Percentiles rank a stretch among this genome's conserved stretches.
Conservation (phyloP, 371 early-diverging fungal species). For the Mucor indicus region DNA sequence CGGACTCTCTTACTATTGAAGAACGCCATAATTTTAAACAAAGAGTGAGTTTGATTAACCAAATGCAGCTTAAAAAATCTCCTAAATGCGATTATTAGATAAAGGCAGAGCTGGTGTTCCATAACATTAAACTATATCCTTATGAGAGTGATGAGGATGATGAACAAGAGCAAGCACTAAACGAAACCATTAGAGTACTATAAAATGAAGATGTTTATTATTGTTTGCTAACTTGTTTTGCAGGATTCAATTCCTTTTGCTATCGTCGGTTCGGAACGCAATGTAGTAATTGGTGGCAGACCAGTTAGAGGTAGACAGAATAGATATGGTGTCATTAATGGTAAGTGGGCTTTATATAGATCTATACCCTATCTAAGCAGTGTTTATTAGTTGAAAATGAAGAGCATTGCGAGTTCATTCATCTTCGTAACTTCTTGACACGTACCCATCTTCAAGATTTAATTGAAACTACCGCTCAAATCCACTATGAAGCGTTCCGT, state of each 20-base stretch:
- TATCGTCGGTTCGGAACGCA: slow-evolving; percentile 82
- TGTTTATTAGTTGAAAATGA: slow-evolving; percentile 68
- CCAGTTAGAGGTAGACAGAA: slow-evolving; percentile 70
- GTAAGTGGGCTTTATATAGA: slow-evolving; percentile 39
- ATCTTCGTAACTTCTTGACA: slow-evolving; percentile 83
- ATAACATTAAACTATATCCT: slow-evolving; percentile 89
- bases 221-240: neutral
- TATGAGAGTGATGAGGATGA: slow-evolving; percentile 82
- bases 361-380: neutral
- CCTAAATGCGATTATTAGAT: too few species aligned
- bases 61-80: too few species aligned
- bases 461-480: slow-evolving; percentile 82
- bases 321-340: slow-evolving; percentile 68
- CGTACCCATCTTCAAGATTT: slow-evolving; percentile 83
- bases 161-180: slow-evolving; percentile 72
- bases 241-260: slow-evolving; percentile 82
- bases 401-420: slow-evolving; percentile 76
- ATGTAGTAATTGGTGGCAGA: slow-evolving; percentile 79
- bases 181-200: slow-evolving; percentile 63
- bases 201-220: neutral
- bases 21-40: slow-evolving; percentile 74
- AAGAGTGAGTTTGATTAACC: slow-evolving; percentile 46
- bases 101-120: too few species aligned
- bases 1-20: slow-evolving; percentile 80
- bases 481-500: slow-evolving; percentile 91